Conservation (phyloP, 352 stramenopile species). For the Pythium rishiriense region DNA sequence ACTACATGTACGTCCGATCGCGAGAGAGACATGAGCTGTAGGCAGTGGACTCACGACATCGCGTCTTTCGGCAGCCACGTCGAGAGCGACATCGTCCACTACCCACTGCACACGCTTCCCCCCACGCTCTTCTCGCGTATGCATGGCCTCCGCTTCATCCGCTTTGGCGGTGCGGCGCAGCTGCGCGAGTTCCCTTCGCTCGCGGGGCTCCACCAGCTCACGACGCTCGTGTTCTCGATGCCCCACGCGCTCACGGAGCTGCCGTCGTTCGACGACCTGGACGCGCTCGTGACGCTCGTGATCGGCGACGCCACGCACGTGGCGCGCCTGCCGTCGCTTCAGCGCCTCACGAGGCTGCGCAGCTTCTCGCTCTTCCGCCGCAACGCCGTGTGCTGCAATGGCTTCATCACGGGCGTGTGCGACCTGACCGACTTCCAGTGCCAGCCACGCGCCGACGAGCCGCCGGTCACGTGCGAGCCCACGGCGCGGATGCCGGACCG, state of each 20-base stretch:
- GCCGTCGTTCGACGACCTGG: conserved; percentile 12
- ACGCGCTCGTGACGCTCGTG: conserved; percentile 5
- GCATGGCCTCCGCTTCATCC: conserved; percentile 17
- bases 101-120: conserved; percentile 9
- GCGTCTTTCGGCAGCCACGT: conserved; percentile 20
- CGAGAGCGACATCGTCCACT: conserved; percentile 21
- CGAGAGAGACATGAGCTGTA: too few species aligned
- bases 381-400: conserved; percentile 32
- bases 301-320: conserved; percentile 17
- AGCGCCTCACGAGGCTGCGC: conserved; percentile 7
- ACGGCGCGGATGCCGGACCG: neutral
- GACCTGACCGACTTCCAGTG: conserved; percentile 22
- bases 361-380: conserved; percentile 10
- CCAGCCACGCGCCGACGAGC: conserved; percentile 1
- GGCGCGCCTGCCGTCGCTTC: conserved; percentile 6
- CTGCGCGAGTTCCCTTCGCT: conserved; percentile 21
- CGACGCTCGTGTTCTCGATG: conserved; percentile 19
- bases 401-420: conserved; percentile 23
- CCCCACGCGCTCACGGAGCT: conserved; percentile 14
- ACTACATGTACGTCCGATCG: conserved; percentile 34
- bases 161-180: conserved; percentile 7
- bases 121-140: conserved; percentile 24
- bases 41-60: too few species aligned
- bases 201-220: conserved; percentile 5
- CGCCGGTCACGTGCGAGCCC: conserved; percentile 3